Evolutionary conservation across 495 filamentous ascomycete species (phyloP).

Genomic region (Tuber brumale): DNA sequence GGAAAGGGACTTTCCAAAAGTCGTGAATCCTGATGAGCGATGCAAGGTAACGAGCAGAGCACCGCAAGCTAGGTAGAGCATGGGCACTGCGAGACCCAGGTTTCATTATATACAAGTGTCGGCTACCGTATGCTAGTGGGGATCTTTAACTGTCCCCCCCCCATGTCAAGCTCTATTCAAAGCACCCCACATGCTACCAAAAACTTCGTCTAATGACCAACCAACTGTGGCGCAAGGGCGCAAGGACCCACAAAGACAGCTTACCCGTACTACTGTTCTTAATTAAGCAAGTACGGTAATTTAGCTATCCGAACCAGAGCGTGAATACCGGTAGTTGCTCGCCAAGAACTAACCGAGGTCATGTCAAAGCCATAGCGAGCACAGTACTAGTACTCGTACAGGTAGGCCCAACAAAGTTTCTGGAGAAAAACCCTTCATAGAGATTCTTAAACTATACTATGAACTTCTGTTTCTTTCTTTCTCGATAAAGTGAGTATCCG

Average conservation of each 20-base stretch:
- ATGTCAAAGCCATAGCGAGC: neutral
- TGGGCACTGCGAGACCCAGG: neutral
- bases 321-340: neutral
- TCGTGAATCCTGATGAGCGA: neutral
- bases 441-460: neutral
- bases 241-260: neutral
- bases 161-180: neutral
- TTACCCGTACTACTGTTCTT: neutral
- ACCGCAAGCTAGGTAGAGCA: neutral
- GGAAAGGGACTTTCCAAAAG: neutral
- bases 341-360: neutral
- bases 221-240: neutral
- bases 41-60: neutral
- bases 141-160: neutral
- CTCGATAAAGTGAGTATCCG: neutral
- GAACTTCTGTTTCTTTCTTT: neutral
- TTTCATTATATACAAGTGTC: conserved; percentile 3
- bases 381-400: too few species aligned
- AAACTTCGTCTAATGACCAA: neutral
- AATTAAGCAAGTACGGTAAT: neutral
- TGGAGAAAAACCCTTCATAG: neutral
- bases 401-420: neutral
- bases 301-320: neutral
- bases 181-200: neutral
- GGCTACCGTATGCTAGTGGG: neutral